Percentiles rank a stretch among this genome's conserved stretches.
These are phyloP conservation scores for Aureobasidium leucospermi DNA, from an alignment of 2,329 filamentous ascomycete genomes.

Conservation along the genomic window DNA sequence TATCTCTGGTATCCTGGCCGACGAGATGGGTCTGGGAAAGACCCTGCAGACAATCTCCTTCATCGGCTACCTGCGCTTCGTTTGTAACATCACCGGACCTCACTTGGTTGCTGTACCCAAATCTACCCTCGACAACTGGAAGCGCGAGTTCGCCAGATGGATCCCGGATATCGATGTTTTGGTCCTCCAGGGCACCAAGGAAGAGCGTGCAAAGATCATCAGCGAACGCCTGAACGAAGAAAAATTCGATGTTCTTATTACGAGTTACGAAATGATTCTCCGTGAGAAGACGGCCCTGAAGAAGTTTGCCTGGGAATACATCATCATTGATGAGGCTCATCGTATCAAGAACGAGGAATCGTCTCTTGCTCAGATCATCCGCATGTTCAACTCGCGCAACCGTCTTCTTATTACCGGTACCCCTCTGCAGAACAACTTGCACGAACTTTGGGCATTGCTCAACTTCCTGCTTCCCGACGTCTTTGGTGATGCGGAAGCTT, in stretches of 20 bases:
- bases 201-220: constrained; percentile 82
- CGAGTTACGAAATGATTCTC: constrained; percentile 97
- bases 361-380: constrained; percentile 90
- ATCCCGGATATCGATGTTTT: constrained; percentile 92
- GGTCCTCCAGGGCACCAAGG: constrained; percentile 89
- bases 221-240: constrained; percentile 86
- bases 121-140: constrained; percentile 97
- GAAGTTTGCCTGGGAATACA: constrained; percentile 99
- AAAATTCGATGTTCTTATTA: constrained; percentile 96
- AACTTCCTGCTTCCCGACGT: constrained; percentile 98
- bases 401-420: constrained; percentile 93
- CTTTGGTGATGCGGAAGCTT: constrained; percentile 92
- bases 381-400: constrained; percentile 91
- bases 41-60: constrained; percentile 97
- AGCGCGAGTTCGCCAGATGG: constrained; percentile 88
- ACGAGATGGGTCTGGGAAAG: constrained; percentile 98
- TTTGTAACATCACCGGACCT: constrained; percentile 81
- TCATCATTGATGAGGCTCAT: constrained; percentile 96
- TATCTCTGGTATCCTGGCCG: constrained; percentile 94
- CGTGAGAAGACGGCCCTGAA: constrained; percentile 90
- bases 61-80: constrained; percentile 85
- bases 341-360: constrained; percentile 99
- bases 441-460: constrained; percentile 93
- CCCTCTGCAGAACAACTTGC: constrained; percentile 93
- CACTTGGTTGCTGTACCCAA: constrained; percentile 92